Percentiles rank a stretch among this genome's conserved stretches.
phyloP scores from a whole-genome alignment of 2,329 filamentous ascomycete genomes.

The Xylaria sp. region DNA sequence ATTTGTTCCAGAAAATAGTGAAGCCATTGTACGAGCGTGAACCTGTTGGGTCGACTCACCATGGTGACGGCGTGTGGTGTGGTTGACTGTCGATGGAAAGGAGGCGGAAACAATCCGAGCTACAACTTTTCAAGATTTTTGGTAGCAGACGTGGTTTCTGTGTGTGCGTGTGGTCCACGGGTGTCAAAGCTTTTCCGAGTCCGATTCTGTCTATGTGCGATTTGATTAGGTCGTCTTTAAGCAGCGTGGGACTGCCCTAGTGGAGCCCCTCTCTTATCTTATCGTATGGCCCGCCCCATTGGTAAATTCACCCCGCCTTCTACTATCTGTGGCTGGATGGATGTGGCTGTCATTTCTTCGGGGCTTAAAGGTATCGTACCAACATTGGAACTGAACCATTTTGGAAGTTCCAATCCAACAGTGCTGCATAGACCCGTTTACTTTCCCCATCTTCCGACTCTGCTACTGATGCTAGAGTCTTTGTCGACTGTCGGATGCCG shows the following conservation, averaged over 20 bases:
- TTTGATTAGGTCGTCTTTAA: slow-evolving; percentile 37
- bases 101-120: slow-evolving; percentile 36
- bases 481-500: too few species aligned
- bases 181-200: slow-evolving; percentile 39
- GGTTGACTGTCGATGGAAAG: slow-evolving; percentile 39
- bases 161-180: slow-evolving; percentile 36
- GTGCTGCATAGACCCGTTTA: not conserved
- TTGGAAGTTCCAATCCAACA: not conserved
- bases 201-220: slow-evolving; percentile 14
- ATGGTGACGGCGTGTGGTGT: slow-evolving; percentile 39
- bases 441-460: not conserved
- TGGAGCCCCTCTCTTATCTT: slow-evolving; percentile 37
- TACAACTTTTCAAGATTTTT: slow-evolving; percentile 41
- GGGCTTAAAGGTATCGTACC: too few species aligned
- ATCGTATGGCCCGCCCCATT: slow-evolving; percentile 3
- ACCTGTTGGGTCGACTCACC: slow-evolving; percentile 34
- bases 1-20: slow-evolving; percentile 35
- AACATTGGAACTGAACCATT: too few species aligned
- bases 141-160: slow-evolving; percentile 38
- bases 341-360: slow-evolving; percentile 25
- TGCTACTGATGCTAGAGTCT: not conserved
- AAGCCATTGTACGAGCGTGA: slow-evolving; percentile 23
- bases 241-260: slow-evolving; percentile 35
- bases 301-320: slow-evolving; percentile 30
- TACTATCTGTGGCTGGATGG: slow-evolving; percentile 18